Evolutionary conservation across 108 stramenopile species (phyloP), one percentile per base, ranked within the genome.

Genomic region (Tribonema minus): DNA sequence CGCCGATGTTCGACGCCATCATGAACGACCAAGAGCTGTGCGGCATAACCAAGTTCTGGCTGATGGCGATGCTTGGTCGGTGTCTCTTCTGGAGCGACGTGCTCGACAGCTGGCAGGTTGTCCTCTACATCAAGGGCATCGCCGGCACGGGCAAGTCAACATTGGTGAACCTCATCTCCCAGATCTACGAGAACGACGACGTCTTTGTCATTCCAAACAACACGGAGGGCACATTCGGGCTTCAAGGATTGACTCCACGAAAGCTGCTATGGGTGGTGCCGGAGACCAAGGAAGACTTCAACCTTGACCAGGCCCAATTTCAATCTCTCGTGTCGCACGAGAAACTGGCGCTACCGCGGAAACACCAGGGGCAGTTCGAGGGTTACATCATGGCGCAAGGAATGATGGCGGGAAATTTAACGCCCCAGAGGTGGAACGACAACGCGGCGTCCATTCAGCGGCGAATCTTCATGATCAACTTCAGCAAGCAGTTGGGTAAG

Each of bases 71-170:
- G 0, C 5, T 69, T 2, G 68, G 68, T 2, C 12, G 68, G 46
- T 26, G 37, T 23, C 36, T 69, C 30, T 58, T 35, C 54, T 31
- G 40, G 2, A 35, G 31, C n/a, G 31, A 37, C 1, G 54, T 40
- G 68, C 31, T 69, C 32, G 68, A 69, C 2, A 33, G 34, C 9
- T 69, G 68, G 68, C 68, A 69, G 54, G 68, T 69, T 32, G 40
- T 69, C 23, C 68, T 40, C 32, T 69, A 40, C 68, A 69, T 69
- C 38, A 69, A 69, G 29, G 68, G 68, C 0, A 31, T 46, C 12
- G 68, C 68, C 30, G 68, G 68, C 0, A 69, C 68, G 23, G 68
- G 68, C 3, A 69, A 69, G 40, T 69, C 68, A 28, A 69, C 68
- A 0, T 30, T 69, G 1, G 36, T 69, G 34, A 41, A 33, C 15